Base-by-base conservation (phyloP, 179 eudicot species). In the Actinidia arguta region DNA sequence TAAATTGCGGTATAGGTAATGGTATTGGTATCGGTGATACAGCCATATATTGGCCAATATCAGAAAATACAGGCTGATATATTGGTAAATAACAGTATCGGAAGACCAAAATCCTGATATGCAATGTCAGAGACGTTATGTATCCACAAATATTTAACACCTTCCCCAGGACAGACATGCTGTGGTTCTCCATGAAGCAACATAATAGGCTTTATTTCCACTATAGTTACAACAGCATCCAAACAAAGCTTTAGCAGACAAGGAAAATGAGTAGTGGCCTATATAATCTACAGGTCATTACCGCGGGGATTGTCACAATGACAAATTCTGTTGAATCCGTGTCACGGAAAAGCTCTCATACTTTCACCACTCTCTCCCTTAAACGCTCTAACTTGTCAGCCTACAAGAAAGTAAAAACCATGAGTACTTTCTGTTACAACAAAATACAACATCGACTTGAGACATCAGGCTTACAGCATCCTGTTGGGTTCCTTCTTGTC, bases 271-370 rank as follows among this genome's bases (percentile, higher is more conserved):
- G 59, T 13, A 58, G 14, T 80, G 44, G 36, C 24, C n/a, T 6
- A 25, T 25, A 36, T 31, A 39, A 27, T 27, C 42, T 66, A 61
- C 42, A 74, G 70, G 74, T 25, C 16, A 72, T 88, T 93, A 96
- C 98, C 94, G 98, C 92, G 67, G 99, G 99, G 78, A 96, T 96
- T 24, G 99, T 96, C 59, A 96, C 99, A 70, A 96, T 93, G 85
- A 96, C 94, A 81, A 96, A 96, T 86, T 96, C 99, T 81, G 99
- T 96, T 54, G 99, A 90, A 20, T 92, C 92, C 22, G 95, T 88
- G 78, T 95, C 97, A 39, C 98, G 95, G 78, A 96, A 96, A 83
- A 95, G 94, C 86, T 96, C 99, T 59, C 99, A 82, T 47, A 95
- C 99, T 93, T 95, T 91, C 73, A 95, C 81, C 99, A 96, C 95